A percentile compares a stretch with the other conserved stretches of the same genome.
Conservation (phyloP, 2,329 filamentous ascomycete species). For the Colletotrichum euphorbiae region DNA sequence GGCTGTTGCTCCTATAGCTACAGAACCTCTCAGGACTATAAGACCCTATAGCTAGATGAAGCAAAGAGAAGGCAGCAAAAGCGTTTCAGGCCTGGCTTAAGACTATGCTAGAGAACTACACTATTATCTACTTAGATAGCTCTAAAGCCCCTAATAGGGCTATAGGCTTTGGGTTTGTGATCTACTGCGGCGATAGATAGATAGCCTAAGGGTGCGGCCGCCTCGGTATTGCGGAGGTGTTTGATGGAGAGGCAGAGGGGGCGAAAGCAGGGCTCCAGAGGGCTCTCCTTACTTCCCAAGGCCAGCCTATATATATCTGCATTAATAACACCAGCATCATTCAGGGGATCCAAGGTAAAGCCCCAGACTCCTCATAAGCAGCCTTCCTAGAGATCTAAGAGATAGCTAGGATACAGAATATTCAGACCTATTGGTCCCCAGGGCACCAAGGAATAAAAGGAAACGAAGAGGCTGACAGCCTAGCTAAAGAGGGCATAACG, state of each 20-base stretch:
- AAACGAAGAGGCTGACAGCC: too few relatives aligned
- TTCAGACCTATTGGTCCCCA: too few relatives aligned
- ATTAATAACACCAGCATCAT: background rate
- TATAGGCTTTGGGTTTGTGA: background rate
- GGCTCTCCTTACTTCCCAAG: background rate
- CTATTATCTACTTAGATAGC: background rate
- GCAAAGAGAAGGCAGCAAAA: background rate
- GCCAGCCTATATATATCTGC: background rate
- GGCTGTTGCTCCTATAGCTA: background rate
- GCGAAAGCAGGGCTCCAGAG: background rate
- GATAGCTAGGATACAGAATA: too few relatives aligned
- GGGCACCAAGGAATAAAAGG: too few relatives aligned
- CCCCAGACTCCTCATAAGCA: too few relatives aligned
- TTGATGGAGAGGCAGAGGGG: background rate
- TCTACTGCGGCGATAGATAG: background rate
- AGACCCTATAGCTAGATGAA: background rate
- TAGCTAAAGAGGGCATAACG: too few relatives aligned
- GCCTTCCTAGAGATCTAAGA: too few relatives aligned
- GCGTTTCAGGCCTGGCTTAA: too few relatives aligned
- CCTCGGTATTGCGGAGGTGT: background rate
- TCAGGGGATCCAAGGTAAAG: too few relatives aligned
- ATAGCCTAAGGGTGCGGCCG: background rate
- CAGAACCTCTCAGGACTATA: background rate
- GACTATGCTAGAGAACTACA: background rate
- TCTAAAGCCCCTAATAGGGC: background rate